phyloP scores from a whole-genome alignment of 208 protist species.

The Endotrypanum monterogeii region DNA sequence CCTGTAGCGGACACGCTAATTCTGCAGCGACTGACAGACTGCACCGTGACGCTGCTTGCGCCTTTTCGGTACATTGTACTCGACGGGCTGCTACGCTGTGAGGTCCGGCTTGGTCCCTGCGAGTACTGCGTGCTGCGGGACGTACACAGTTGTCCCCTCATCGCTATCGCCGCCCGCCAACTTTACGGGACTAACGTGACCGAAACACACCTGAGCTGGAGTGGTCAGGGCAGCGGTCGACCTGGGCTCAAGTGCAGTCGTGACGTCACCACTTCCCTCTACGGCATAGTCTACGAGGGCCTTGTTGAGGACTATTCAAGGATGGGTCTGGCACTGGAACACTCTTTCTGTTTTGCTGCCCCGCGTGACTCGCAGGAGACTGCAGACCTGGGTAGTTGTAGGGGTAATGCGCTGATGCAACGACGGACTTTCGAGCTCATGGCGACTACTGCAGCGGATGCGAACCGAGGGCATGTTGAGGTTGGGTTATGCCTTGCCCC shows the following conservation, averaged over 20 bases:
- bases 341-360: conserved; percentile 11
- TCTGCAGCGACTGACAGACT: conserved; percentile 55
- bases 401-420: not conserved
- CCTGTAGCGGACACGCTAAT: conserved; percentile 51
- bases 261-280: conserved; percentile 26
- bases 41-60: conserved; percentile 48
- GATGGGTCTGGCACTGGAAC: conserved; percentile 58
- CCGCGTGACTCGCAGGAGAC: not conserved
- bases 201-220: conserved; percentile 24
- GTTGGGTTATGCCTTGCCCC: conserved; percentile 31
- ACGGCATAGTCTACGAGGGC: conserved; percentile 61
- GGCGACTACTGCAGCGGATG: conserved; percentile 10
- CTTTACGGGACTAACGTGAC: conserved; percentile 14
- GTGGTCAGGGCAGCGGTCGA: conserved; percentile 3
- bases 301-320: conserved; percentile 61
- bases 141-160: conserved; percentile 36
- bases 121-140: conserved; percentile 48
- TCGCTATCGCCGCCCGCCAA: conserved; percentile 42
- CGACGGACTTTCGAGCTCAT: conserved; percentile 3
- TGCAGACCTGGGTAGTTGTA: not conserved
- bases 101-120: conserved; percentile 64
- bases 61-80: conserved; percentile 66
- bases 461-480: conserved; percentile 15
- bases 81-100: conserved; percentile 42
- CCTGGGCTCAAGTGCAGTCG: conserved; percentile 8